Conservation (phyloP, 345 rosid genomes). For the Crucihimalaya himalaica region DNA sequence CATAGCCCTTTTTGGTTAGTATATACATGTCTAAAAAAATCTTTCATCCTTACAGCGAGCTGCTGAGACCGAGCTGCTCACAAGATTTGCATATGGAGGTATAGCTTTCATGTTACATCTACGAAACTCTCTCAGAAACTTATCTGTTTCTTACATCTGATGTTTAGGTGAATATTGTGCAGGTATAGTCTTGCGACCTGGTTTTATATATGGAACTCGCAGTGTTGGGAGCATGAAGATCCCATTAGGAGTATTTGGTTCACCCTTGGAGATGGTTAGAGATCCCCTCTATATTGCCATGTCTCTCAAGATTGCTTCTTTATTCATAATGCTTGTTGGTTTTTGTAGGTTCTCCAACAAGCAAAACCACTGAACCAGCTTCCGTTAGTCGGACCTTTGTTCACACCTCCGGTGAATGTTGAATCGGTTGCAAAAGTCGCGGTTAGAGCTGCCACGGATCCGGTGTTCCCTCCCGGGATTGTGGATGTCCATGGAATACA, state of each 20-base stretch:
- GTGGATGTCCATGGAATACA: slow-evolving; percentile 60
- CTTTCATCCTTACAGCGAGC: slow-evolving; percentile 64
- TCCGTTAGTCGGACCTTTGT: slow-evolving; percentile 52
- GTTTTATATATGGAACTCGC: slow-evolving; percentile 94
- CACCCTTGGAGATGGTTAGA: slow-evolving; percentile 88
- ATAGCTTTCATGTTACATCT: slow-evolving; percentile 18
- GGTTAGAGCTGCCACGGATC: slow-evolving; percentile 57
- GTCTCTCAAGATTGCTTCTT: not conserved
- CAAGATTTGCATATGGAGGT: slow-evolving; percentile 94
- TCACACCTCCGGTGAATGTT: slow-evolving; percentile 63
- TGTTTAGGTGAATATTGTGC: slow-evolving; percentile 29
- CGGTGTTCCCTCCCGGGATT: slow-evolving; percentile 69
- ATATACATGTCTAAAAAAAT: not conserved
- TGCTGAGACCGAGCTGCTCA: slow-evolving; percentile 90
- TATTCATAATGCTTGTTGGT: not conserved
- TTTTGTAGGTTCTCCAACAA: slow-evolving; percentile 59
- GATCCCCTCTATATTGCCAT: not conserved
- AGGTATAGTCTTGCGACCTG: slow-evolving; percentile 94
- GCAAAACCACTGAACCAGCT: slow-evolving; percentile 65
- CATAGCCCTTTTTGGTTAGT: not conserved
- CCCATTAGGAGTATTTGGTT: slow-evolving; percentile 83
- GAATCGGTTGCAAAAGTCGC: slow-evolving; percentile 49
- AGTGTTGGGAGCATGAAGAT: slow-evolving; percentile 73
- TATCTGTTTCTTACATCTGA: not conserved
- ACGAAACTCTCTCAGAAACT: not conserved